phyloP scores from a whole-genome alignment of 345 rosid genomes.

The Noccaea caerulescens region DNA sequence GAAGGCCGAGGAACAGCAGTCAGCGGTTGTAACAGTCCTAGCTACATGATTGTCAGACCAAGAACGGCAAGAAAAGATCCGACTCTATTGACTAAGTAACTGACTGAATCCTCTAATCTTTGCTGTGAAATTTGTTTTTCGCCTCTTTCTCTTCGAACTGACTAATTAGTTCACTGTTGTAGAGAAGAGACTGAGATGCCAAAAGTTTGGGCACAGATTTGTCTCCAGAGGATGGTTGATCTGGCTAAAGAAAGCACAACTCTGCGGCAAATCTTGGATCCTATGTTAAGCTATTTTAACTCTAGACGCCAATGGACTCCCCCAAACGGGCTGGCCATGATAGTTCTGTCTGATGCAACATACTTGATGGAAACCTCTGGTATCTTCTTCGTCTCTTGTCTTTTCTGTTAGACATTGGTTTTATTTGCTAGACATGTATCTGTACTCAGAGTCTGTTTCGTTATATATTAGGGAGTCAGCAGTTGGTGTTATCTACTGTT shows the following conservation, averaged over 20 bases:
- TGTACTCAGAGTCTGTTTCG: constrained; percentile 31
- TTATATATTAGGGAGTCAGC: constrained; percentile 67
- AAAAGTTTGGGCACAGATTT: constrained; percentile 90
- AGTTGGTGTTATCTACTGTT: constrained; percentile 70
- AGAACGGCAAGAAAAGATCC: constrained; percentile 79
- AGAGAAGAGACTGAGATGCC: constrained; percentile 94
- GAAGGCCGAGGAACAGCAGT: constrained; percentile 69
- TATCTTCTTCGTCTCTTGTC: constrained; percentile 31
- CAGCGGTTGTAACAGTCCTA: constrained; percentile 56
- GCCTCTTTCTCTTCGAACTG: neutral
- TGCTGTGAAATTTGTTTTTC: neutral
- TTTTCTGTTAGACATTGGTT: constrained; percentile 13
- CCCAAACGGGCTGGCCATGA: constrained; percentile 69
- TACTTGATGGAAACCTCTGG: constrained; percentile 75
- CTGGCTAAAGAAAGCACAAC: constrained; percentile 88
- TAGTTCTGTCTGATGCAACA: constrained; percentile 75
- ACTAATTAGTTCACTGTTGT: constrained; percentile 30
- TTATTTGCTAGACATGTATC: constrained; percentile 2
- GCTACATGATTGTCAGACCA: constrained; percentile 57
- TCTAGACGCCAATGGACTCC: constrained; percentile 77
- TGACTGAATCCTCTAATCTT: neutral
- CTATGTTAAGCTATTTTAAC: constrained; percentile 78
- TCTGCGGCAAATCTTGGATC: constrained; percentile 79
- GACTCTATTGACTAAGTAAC: constrained; percentile 74
- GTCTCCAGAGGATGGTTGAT: constrained; percentile 91